Conservation (phyloP, 192 early-diverging fungal species). For the Linnemannia zychae region DNA sequence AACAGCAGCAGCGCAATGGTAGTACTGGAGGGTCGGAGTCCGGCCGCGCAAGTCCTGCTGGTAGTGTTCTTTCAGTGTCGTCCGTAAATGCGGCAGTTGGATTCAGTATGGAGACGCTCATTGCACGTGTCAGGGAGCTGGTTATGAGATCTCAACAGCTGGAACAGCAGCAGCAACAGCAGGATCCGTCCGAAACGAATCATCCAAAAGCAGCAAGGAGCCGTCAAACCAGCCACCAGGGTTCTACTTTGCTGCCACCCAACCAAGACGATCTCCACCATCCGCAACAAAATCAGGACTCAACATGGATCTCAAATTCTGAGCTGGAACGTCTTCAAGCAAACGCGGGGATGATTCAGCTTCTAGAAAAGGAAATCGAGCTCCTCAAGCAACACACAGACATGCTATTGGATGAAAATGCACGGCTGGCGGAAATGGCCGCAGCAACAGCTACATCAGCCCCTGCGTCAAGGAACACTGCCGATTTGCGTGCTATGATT, state of each 20-base stretch:
- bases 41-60: conserved; percentile 6
- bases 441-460: conserved; percentile 17
- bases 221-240: conserved; percentile 7
- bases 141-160: conserved; percentile 21
- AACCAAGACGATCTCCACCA: not conserved
- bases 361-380: conserved; percentile 58
- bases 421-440: conserved; percentile 32
- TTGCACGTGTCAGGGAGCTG: conserved; percentile 36
- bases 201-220: conserved; percentile 11
- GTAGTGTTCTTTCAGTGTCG: conserved; percentile 2
- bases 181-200: conserved; percentile 21
- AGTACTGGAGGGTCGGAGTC: conserved; percentile 1
- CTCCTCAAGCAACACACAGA: conserved; percentile 52
- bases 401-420: conserved; percentile 47
- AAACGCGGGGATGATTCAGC: conserved; percentile 29
- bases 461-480: not conserved
- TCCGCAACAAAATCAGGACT: not conserved
- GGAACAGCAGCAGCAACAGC: conserved; percentile 23
- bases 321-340: conserved; percentile 53
- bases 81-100: conserved; percentile 14
- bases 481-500: not conserved
- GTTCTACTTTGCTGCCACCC: not conserved
- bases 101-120: conserved; percentile 49
- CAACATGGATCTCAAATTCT: conserved; percentile 26
- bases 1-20: conserved; percentile 24